Evolutionary conservation across 768 basidiomycete genomes (phyloP).

Genomic region (Serendipita sp.): DNA sequence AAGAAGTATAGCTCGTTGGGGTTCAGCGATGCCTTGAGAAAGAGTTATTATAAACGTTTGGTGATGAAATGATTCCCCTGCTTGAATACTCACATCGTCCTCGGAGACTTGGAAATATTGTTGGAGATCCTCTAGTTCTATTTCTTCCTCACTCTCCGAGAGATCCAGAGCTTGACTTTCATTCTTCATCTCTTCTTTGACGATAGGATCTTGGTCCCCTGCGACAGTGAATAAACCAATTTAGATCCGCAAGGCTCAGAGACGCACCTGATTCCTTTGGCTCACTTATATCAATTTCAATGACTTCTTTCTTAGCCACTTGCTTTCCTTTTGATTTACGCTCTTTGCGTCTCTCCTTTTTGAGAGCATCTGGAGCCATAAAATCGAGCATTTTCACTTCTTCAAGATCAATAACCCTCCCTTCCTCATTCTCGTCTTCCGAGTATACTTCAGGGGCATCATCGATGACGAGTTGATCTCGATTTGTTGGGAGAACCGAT

Average conservation of each 20-base stretch:
- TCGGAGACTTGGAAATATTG: slow-evolving; percentile 36
- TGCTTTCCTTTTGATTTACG: slow-evolving; percentile 20
- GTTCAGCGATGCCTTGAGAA: not conserved
- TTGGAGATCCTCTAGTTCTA: slow-evolving; percentile 66
- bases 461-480: slow-evolving; percentile 23
- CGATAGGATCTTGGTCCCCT: not conserved
- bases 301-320: slow-evolving; percentile 26
- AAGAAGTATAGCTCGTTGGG: slow-evolving; percentile 66
- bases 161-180: slow-evolving; percentile 42
- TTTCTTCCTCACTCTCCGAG: slow-evolving; percentile 62
- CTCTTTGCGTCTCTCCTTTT: slow-evolving; percentile 29
- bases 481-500: slow-evolving; percentile 9
- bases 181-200: not conserved
- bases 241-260: not conserved
- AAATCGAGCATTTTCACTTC: slow-evolving; percentile 65
- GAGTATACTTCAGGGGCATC: slow-evolving; percentile 53
- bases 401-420: slow-evolving; percentile 58
- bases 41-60: not conserved
- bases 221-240: not conserved
- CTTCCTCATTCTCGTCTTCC: slow-evolving; percentile 71
- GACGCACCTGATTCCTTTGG: slow-evolving; percentile 19
- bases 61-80: no score
- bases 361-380: slow-evolving; percentile 71
- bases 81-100: not conserved
- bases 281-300: not conserved